Evolutionary conservation across 768 basidiomycete species (phyloP), one percentile per base, ranked within the genome.

Genomic region (Cystobasidium tubakii): DNA sequence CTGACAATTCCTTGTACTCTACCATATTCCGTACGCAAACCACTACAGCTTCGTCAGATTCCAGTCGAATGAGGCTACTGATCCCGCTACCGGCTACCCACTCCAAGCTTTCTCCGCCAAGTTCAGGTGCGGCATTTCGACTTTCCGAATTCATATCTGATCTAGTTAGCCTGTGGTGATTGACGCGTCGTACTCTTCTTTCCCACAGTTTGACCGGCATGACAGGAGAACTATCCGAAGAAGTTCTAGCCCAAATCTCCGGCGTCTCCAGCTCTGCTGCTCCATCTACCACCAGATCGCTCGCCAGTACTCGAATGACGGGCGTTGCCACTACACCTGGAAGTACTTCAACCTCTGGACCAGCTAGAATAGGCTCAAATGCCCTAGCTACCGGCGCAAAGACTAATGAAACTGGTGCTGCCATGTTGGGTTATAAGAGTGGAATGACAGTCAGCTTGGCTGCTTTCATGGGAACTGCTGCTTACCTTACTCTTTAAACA

Each of bases 71-170:
- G 34, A 36, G 7, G 53, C 69, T 23, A 27, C n/a, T 36, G 69
- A 71, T 36, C 69, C 69, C 29, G 69, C 33, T 29, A 71, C 69
- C 31, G 69, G 69, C 27, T 71, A 34, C 25, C 69, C 69, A 29
- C 69, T 71, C 23, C 69, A 71, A 44, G 69, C 69, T 25, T 71
- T 71, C 69, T 71, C 69, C 9, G 69, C 69, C 31, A 71, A 71
- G 36, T 71, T 71, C 43, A 57, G 27, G 69, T 71, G 23, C 34
- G 17, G 3, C 4, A 43, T 50, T 50, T 15, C 36, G 4, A 6
- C 64, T 17, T 53, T 70, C 29, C n/a, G n/a, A n/a, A n/a, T n/a
- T n/a, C n/a, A n/a, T n/a, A n/a, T n/a, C n/a, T n/a, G n/a, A n/a
- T n/a, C n/a, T n/a, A n/a, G n/a, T 33, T 10, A 6, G 25, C 46